A percentile compares a stretch with the other conserved stretches of the same genome.
Conservation (phyloP, 2,329 filamentous ascomycete genomes). For the Verticillium klebahnii region DNA sequence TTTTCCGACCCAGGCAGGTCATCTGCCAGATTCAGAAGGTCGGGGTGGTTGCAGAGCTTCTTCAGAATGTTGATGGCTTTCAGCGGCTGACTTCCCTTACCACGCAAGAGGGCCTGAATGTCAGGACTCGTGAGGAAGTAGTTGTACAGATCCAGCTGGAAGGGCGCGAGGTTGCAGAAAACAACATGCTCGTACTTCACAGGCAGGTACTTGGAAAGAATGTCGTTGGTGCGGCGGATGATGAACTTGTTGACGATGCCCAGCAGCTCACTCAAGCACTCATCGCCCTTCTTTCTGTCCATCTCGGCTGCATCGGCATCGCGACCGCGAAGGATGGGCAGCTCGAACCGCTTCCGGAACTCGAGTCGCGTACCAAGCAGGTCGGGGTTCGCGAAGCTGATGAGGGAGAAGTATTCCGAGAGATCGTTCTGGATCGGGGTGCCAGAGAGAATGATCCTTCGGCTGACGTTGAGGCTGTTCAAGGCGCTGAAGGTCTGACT, state of each 20-base stretch:
- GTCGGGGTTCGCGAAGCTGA: constrained; percentile 94
- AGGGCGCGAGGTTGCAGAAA: constrained; percentile 90
- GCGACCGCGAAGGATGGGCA: constrained; percentile 86
- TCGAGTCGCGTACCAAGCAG: constrained; percentile 84
- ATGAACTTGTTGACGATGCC: constrained; percentile 95
- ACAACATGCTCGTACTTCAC: constrained; percentile 99
- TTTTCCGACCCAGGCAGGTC: constrained; percentile 86
- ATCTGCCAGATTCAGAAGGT: constrained; percentile 75
- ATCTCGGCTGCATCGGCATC: constrained; percentile 84
- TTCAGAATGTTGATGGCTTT: constrained; percentile 97
- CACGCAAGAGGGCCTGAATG: constrained; percentile 84
- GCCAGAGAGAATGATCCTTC: constrained; percentile 90
- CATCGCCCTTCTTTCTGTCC: constrained; percentile 78
- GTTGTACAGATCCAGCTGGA: constrained; percentile 91
- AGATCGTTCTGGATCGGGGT: constrained; percentile 98
- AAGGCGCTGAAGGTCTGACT: constrained; percentile 91
- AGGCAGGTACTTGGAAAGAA: constrained; percentile 93
- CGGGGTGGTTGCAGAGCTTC: constrained; percentile 97
- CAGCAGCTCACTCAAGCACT: constrained; percentile 76
- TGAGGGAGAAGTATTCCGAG: constrained; percentile 94
- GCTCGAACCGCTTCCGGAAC: constrained; percentile 89
- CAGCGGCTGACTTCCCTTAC: constrained; percentile 91
- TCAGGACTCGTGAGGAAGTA: constrained; percentile 95
- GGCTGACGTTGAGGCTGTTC: constrained; percentile 83
- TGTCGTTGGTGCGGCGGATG: constrained; percentile 95